phyloP scores from a whole-genome alignment of 169 alveolate species.

The Ichthyophthirius multifiliis region DNA sequence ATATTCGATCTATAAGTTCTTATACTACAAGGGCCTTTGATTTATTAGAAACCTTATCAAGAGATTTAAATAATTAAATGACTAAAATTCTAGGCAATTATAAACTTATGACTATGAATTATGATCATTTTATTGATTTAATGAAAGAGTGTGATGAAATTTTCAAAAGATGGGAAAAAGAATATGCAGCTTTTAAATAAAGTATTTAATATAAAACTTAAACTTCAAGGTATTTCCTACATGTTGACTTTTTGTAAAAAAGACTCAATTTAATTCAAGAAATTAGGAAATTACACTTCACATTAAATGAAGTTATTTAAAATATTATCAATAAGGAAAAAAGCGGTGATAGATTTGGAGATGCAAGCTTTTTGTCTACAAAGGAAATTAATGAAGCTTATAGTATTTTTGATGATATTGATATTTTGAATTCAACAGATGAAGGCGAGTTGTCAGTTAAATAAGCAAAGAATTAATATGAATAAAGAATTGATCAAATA shows the following conservation, averaged over 20 bases:
- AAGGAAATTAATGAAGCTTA: constrained; percentile 88
- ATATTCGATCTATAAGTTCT: constrained; percentile 84
- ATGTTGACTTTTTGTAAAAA: constrained; percentile 55
- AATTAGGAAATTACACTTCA: constrained; percentile 93
- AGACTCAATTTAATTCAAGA: constrained; percentile 89
- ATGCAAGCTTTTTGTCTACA: constrained; percentile 63
- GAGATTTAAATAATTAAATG: constrained; percentile 86
- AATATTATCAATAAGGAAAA: constrained; percentile 64
- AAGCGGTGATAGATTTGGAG: constrained; percentile 45
- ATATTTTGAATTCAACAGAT: constrained; percentile 79
- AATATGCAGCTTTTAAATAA: constrained; percentile 88
- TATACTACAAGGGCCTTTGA: constrained; percentile 89
- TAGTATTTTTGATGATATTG: constrained; percentile 65
- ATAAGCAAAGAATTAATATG: constrained; percentile 87
- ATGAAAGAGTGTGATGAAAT: constrained; percentile 85
- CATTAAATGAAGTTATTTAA: constrained; percentile 87
- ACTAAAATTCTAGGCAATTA: constrained; percentile 74
- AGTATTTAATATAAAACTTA: constrained; percentile 81
- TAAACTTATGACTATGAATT: constrained; percentile 83
- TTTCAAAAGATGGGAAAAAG: constrained; percentile 93
- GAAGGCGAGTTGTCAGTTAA: constrained; percentile 87
- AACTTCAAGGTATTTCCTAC: constrained; percentile 83
- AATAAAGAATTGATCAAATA: constrained; percentile 90
- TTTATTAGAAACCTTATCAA: constrained; percentile 91
- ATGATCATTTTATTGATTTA: constrained; percentile 81